Evolutionary conservation across 2,329 filamentous ascomycete species (phyloP).

Genomic region (Microcyclospora pomicola): DNA sequence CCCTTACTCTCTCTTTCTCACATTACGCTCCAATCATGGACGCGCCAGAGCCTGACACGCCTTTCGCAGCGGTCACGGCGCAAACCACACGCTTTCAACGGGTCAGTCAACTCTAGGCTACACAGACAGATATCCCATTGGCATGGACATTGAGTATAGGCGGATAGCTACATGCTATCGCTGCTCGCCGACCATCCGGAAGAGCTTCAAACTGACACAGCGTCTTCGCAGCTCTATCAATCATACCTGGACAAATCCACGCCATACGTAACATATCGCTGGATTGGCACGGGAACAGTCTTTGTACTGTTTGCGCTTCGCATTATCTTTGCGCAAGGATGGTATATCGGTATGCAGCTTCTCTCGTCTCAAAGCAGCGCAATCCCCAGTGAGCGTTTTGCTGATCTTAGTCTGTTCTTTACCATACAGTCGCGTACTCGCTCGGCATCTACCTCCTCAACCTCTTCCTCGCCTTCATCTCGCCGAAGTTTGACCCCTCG

Average conservation of each 20-base stretch:
- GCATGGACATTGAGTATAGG: neutral
- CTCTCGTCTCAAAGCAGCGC: neutral
- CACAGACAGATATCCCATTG: neutral
- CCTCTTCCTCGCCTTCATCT: slow-evolving; percentile 95
- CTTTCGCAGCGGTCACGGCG: slow-evolving; percentile 77
- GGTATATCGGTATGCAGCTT: slow-evolving; percentile 73
- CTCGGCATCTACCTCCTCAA: slow-evolving; percentile 98
- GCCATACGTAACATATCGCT: slow-evolving; percentile 78
- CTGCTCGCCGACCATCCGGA: too few relatives aligned
- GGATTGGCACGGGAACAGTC: slow-evolving; percentile 65
- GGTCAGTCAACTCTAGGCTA: slow-evolving; percentile 34
- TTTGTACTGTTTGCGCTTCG: slow-evolving; percentile 75
- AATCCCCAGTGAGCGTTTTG: neutral
- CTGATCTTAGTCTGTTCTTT: neutral
- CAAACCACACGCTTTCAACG: slow-evolving; percentile 65
- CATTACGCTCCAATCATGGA: slow-evolving; percentile 48
- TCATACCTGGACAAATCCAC: slow-evolving; percentile 86
- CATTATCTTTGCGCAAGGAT: slow-evolving; percentile 86
- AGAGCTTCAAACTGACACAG: too few relatives aligned
- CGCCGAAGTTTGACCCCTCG: slow-evolving; percentile 96
- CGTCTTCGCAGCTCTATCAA: slow-evolving; percentile 64
- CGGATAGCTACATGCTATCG: neutral
- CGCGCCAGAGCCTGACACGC: slow-evolving; percentile 75
- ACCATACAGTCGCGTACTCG: slow-evolving; percentile 72
- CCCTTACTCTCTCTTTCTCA: too few relatives aligned